Evolutionary conservation across 257 asterid genomes (phyloP), one percentile per base, ranked within the genome.

Genomic region (Fraxinus pennsylvanica): DNA sequence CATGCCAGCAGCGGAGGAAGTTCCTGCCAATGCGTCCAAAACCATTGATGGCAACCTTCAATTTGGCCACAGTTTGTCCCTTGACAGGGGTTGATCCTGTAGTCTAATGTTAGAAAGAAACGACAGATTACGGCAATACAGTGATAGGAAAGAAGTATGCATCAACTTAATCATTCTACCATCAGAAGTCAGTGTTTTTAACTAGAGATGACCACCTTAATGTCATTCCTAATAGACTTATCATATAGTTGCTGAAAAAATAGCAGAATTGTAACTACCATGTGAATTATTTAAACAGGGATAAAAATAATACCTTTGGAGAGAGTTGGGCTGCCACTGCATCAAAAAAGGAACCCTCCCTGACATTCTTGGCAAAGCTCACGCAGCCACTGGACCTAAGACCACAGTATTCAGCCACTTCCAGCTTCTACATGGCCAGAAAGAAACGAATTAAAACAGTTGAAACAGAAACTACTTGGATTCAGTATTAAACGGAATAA

Each of bases 1-100:
- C 97, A 59, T 92, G 98, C 97, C 98, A 94, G 88, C 97, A 94
- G 10, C 96, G 90, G 39, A 93, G 97, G 85, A 93, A 93, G 96
- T 94, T 94, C 84, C 99, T 82, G 6, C 99, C 99, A 71, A 92
- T 92, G 71, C 98, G 94, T 5, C 97, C 97, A 27, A 94, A 92
- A 36, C 97, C 97, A 67, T 92, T 92, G 76, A 94, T 94, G 45
- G 98, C 97, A 5, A 94, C 97, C 90, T 94, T 92, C 83, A 92
- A 66, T 69, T 91, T 94, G 78, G 97, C 97, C 45, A 91, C 95
- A 2, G 92, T 89, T 80, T 90, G 93, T 72, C 90, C 92, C 89
- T 85, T 92, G 27, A 81, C 80, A 0, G 90, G 94, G 10, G 85
- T 72, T 57, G 97, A 87, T 84, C 88, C 95, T 83, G 82, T 82